Conservation (phyloP, 495 filamentous ascomycete species). For the Neurospora sp. region DNA sequence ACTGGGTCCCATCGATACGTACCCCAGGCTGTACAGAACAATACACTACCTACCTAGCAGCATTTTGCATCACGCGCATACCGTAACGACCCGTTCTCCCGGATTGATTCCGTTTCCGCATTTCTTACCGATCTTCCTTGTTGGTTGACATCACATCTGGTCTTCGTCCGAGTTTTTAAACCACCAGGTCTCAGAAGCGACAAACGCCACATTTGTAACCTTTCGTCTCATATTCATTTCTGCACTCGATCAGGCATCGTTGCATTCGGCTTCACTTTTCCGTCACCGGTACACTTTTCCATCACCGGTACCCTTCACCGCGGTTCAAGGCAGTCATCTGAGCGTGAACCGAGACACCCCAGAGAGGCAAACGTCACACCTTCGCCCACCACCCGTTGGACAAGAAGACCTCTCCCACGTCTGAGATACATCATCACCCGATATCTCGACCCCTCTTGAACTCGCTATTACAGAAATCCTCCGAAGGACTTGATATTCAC, state of each 20-base stretch:
- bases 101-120: not conserved
- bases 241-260: not conserved
- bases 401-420: not conserved
- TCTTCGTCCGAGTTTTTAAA: not conserved
- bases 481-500: not conserved
- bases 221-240: not conserved
- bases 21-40: not conserved
- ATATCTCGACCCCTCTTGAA: not conserved
- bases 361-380: not conserved
- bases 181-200: not conserved
- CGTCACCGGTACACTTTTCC: not conserved
- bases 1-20: slow-evolving; percentile 2
- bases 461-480: not conserved
- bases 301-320: not conserved
- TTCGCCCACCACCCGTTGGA: not conserved
- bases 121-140: not conserved
- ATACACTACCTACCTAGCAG: not conserved
- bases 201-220: not conserved
- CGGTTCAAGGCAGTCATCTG: not conserved
- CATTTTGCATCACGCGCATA: not conserved
- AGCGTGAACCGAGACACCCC: not conserved
- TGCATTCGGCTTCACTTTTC: not conserved
- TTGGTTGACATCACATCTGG: not conserved
- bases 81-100: not conserved
- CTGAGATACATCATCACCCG: not conserved